Evolutionary conservation across 352 stramenopile species (phyloP), one percentile per base, ranked within the genome.

Genomic region (Phytophthora pisi): DNA sequence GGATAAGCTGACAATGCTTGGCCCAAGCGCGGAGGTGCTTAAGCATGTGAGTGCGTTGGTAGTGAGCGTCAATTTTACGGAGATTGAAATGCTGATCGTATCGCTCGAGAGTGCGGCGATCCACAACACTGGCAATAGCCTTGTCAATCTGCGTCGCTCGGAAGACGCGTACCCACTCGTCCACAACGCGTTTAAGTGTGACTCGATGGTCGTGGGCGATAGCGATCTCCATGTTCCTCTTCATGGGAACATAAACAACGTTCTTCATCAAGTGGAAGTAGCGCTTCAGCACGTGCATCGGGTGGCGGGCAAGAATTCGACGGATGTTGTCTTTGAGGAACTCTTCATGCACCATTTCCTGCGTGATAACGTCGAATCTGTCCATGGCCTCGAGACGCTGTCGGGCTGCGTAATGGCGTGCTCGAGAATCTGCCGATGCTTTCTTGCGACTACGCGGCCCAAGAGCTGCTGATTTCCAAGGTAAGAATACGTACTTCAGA

Each of bases 251-350:
- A 42, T 79, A 86, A 16, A 88, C 64, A 6, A 75, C 16, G 20
- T 74, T 55, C 4, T 79, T 54, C 9, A 91, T 24, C 6, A 91
- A n/a, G 11, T 64, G 62, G 56, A 90, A 91, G 66, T 75, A 83
- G n/a, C 49, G 66, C 30, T 74, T 74, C 23, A 74, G 57, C 36
- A 74, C 70, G 79, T 90, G 57, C 73, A 71, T 49, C 73, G 68
- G 42, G 80, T 72, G 43, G 75, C 57, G 51, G 3, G 62, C 49
- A 9, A 82, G 81, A 40, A 91, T 79, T 24, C 68, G 50, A 4
- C 86, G 84, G 54, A 92, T 90, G 58, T 90, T 91, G 20, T 89
- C 86, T 62, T 90, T 91, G 45, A 91, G 70, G 47, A 92, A 88
- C 65, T 94, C 84, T 31, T 90, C 81, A 57, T 92, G 82, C 28